Base-by-base conservation (phyloP, 306 rosid genomes). In the Malus fusca region DNA sequence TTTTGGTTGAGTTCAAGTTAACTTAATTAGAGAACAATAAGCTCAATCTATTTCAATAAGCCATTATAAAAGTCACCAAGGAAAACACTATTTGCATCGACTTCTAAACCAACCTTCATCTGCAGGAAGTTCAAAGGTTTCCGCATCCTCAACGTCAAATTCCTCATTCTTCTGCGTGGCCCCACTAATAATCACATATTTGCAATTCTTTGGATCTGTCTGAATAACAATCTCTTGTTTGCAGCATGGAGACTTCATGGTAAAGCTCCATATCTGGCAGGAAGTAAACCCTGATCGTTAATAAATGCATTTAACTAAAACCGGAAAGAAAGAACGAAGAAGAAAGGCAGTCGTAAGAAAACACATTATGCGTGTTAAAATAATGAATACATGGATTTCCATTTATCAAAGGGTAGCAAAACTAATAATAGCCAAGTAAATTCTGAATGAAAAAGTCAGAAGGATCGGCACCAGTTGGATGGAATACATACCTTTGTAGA, bases 171-270 rank as follows among this genome's bases (percentile, higher is more conserved):
- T 93, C 68, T 55, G 76, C 69, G 85, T 87, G 43, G 93, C 98
- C 51, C 98, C 98, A 61, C 98, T 91, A 64, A 88, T 86, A 70
- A 93, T 83, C 79, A 91, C 85, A 77, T 93, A 93, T 77, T 80
- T 89, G 12, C 93, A 88, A 77, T 91, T 91, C 88, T 91, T 91
- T 3, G 98, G 98, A 87, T 93, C 98, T 51, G 98, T 93, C 73
- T 93, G 98, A 79, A 91, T 88, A 44, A 86, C 86, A 60, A 93
- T 91, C 92, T 93, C 97, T 48, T 93, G 97, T 78, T 67, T 87
- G 82, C 98, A 93, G 80, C 98, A 93, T 5, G 97, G 92, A 44
- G 98, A 75, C 82, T 93, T 93, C 98, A 93, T 91, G 66, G 91
- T 26, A 87, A 93, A 93, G 86, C 85, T 91, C 98, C 98, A 93